Evolutionary conservation across 148 eudicot genomes (phyloP), one percentile per base, ranked within the genome.

Genomic region (Chenopodium berlandieri): DNA sequence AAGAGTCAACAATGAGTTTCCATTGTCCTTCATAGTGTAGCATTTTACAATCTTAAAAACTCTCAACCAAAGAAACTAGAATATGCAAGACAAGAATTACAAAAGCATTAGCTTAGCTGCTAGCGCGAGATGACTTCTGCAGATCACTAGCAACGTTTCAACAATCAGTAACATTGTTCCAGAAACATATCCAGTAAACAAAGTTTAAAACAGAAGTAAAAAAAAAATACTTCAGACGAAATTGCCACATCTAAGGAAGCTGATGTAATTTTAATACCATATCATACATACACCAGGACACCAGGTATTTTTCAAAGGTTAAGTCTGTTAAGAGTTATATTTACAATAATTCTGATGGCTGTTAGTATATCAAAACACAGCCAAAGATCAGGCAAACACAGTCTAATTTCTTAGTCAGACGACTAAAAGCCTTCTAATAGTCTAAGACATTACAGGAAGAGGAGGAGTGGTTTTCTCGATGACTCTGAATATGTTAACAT

Each of bases 401-500:
- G 34, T 17, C 34, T 7, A 31, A 9, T 69, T 31, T 32, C 73
- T 17, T 4, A 14, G 73, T 47, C 1, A 56, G 46, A 16, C 34
- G 10, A 69, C 46, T 69, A 32, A 16, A 14, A 34, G 22, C 19
- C 70, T 66, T 32, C 73, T 69, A 37, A 20, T 71, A 71, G 74
- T 20, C 20, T 71, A 34, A 71, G 74, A 73, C 25, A n/a, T 23
- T 2, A 73, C 2, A 25, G 76, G 60, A 7, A 23, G 19, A 23
- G 40, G 56, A 73, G 75, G 76, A n/a, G 27, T 32, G 2, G 46
- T 47, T 4, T 46, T 12, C 19, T n/a, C 7, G n/a, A 73, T 60
- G 7, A 73, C 76, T 47, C 76, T n/a, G 60, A n/a, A 73, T 23
- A 73, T 47, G 19, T 73, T 60, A 73, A 73, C 76, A 73, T 73